Conservation (phyloP, 805 yeast genomes). For the Hanseniaspora vineae region DNA sequence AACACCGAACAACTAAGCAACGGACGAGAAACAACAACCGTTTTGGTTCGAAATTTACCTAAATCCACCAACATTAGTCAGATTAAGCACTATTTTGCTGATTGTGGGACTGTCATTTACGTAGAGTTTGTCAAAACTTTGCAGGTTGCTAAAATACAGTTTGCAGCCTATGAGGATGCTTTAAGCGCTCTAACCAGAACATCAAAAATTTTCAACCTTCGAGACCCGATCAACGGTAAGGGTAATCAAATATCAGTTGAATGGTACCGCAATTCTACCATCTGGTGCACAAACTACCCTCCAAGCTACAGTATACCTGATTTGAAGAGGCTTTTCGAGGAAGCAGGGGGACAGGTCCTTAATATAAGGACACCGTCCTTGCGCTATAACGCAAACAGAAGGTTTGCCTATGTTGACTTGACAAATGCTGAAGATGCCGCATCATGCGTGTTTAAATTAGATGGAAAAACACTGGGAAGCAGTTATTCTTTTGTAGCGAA, state of each 20-base stretch:
- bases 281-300: slow-evolving; percentile 70
- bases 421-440: slow-evolving; percentile 29
- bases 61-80: slow-evolving; percentile 25
- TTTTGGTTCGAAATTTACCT: slow-evolving; percentile 41
- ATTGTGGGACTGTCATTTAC: slow-evolving; percentile 44
- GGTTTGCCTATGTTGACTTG: slow-evolving; percentile 67
- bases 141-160: slow-evolving; percentile 45
- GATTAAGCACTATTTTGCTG: slow-evolving; percentile 34
- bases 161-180: slow-evolving; percentile 33
- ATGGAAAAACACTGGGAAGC: slow-evolving; percentile 28
- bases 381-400: slow-evolving; percentile 36
- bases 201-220: slow-evolving; percentile 29
- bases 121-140: slow-evolving; percentile 16
- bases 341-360: slow-evolving; percentile 27
- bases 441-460: slow-evolving; percentile 28
- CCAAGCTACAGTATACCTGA: slow-evolving; percentile 32
- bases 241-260: slow-evolving; percentile 33
- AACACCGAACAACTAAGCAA: background rate
- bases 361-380: slow-evolving; percentile 56
- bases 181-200: slow-evolving; percentile 50
- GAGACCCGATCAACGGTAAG: slow-evolving; percentile 1
- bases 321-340: slow-evolving; percentile 29
- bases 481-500: slow-evolving; percentile 38
- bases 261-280: slow-evolving; percentile 34
- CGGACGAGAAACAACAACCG: slow-evolving; percentile 47